phyloP scores from a whole-genome alignment of 305 asterid genomes.

The Stenogyne calaminthoides region DNA sequence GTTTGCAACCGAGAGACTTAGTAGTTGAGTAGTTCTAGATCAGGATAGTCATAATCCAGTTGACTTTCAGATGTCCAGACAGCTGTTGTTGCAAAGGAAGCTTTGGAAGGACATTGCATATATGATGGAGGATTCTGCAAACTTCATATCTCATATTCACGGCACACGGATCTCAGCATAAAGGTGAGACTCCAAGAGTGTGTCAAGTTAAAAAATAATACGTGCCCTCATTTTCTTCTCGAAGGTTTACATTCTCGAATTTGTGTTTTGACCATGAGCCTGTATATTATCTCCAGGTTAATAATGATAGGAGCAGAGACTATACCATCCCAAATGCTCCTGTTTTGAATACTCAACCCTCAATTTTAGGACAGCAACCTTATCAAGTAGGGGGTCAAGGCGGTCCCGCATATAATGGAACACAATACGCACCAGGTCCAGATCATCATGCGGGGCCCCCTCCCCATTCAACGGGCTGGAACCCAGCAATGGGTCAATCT shows the following conservation, averaged over 20 bases:
- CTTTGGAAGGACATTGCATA: constrained; percentile 97
- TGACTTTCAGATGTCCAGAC: constrained; percentile 80
- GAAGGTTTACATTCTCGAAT: background rate
- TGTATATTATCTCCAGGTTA: constrained; percentile 51
- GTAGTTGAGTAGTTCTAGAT: background rate
- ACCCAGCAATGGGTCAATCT: constrained; percentile 45
- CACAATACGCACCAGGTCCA: constrained; percentile 56
- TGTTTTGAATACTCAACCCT: constrained; percentile 59
- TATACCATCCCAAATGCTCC: constrained; percentile 66
- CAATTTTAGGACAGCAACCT: constrained; percentile 69
- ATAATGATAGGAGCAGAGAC: constrained; percentile 84
- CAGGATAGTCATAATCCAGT: background rate
- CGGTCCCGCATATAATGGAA: constrained; percentile 48
- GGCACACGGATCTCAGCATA: constrained; percentile 95
- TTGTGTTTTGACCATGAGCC: constrained; percentile 5
- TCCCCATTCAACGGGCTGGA: constrained; percentile 72
- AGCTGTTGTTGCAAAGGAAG: constrained; percentile 87
- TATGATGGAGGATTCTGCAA: constrained; percentile 98
- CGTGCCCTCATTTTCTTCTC: background rate
- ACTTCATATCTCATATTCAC: constrained; percentile 91
- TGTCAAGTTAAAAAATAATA: background rate
- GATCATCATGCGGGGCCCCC: constrained; percentile 46
- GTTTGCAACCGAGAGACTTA: no score
- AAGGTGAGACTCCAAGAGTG: constrained; percentile 47
- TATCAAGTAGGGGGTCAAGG: constrained; percentile 55